Conservation (phyloP, 768 basidiomycete genomes). For the Clavaria fumosa region DNA sequence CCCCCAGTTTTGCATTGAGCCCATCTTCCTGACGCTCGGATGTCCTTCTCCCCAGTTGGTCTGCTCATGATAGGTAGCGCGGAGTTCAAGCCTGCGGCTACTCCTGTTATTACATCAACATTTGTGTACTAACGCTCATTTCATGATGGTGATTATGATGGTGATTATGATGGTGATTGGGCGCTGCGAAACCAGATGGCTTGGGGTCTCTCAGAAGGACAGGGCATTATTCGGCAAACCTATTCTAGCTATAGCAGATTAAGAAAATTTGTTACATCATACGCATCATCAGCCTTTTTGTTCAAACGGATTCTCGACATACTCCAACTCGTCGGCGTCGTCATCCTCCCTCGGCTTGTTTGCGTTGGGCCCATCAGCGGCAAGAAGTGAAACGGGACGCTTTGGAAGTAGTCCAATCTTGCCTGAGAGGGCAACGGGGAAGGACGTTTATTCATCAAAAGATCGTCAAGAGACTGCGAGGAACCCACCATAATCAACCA, state of each 20-base stretch:
- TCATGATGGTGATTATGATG: too few relatives aligned
- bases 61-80: not conserved
- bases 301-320: constrained; percentile 64
- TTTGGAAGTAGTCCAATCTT: constrained; percentile 48
- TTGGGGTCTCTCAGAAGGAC: too few relatives aligned
- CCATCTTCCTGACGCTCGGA: too few relatives aligned
- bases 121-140: too few relatives aligned
- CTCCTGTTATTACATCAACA: not conserved
- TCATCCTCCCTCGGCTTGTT: constrained; percentile 22
- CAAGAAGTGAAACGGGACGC: constrained; percentile 49
- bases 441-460: not conserved
- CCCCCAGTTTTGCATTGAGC: too few relatives aligned
- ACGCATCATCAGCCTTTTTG: constrained; percentile 17
- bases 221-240: too few relatives aligned
- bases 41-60: too few relatives aligned
- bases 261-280: too few relatives aligned
- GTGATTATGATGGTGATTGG: too few relatives aligned
- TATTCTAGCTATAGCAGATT: too few relatives aligned
- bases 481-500: constrained; percentile 6
- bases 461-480: not conserved
- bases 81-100: not conserved
- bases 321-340: constrained; percentile 62
- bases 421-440: constrained; percentile 7
- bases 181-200: too few relatives aligned
- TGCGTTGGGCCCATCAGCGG: constrained; percentile 15